Evolutionary conservation across 176 grass and related monocot genomes (phyloP).

Genomic region (Avena sativa): DNA sequence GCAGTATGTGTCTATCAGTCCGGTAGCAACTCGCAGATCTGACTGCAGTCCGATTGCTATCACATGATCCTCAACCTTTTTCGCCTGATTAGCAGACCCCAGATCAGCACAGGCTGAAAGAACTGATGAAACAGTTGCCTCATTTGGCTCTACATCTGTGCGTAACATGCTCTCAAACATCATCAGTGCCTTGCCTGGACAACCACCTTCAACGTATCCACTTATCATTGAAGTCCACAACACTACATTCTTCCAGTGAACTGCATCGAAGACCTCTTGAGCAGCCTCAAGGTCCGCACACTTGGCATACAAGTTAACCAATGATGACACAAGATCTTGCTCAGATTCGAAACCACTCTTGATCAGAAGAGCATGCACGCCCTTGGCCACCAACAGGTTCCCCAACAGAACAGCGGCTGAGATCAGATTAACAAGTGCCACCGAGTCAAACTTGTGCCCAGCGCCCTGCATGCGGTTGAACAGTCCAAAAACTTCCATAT

Average conservation of each 20-base stretch:
- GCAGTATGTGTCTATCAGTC: constrained; percentile 60
- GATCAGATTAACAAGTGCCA: constrained; percentile 50
- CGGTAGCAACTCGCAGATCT: constrained; percentile 53
- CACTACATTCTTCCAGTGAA: constrained; percentile 43
- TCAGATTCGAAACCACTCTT: constrained; percentile 49
- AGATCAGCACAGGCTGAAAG: constrained; percentile 57
- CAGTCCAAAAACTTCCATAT: constrained; percentile 49
- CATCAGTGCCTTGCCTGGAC: constrained; percentile 39
- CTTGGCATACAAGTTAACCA: constrained; percentile 65
- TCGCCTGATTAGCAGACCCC: constrained; percentile 43
- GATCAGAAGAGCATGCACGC: constrained; percentile 52
- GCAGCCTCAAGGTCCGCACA: constrained; percentile 53
- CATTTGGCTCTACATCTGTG: constrained; percentile 52
- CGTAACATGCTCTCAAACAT: constrained; percentile 52
- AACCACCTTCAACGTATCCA: constrained; percentile 59
- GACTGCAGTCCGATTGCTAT: constrained; percentile 44
- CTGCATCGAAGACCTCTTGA: constrained; percentile 51
- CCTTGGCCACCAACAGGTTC: constrained; percentile 43
- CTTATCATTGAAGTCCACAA: constrained; percentile 69
- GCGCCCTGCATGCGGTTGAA: constrained; percentile 46
- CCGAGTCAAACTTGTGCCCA: constrained; percentile 39
- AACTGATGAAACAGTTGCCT: constrained; percentile 48
- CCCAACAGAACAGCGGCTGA: constrained; percentile 38
- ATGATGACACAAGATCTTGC: constrained; percentile 40
- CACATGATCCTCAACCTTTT: constrained; percentile 49